Percentiles rank a stretch among this genome's conserved stretches.
Conservation (phyloP, 192 early-diverging fungal genomes). For the Linnemannia exigua region DNA sequence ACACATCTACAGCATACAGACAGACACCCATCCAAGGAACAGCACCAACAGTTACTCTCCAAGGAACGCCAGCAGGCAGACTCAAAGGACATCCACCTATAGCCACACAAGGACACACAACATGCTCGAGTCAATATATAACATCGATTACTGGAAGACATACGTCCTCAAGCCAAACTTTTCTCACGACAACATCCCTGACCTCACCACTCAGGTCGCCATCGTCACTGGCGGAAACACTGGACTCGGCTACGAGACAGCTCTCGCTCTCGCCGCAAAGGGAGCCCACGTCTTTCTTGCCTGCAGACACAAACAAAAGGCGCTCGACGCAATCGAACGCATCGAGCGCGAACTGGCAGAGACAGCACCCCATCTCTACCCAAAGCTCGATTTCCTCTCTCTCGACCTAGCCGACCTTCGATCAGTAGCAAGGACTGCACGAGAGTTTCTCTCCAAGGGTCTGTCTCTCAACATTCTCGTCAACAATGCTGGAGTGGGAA, state of each 20-base stretch:
- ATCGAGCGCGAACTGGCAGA: constrained; percentile 49
- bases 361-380: constrained; percentile 45
- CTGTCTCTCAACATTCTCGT: constrained; percentile 63
- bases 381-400: constrained; percentile 50
- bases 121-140: constrained; percentile 41
- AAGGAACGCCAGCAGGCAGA: no score
- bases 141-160: constrained; percentile 50
- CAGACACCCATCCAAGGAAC: no score
- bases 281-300: constrained; percentile 56
- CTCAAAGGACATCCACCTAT: no score
- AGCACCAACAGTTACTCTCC: no score
- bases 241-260: constrained; percentile 57
- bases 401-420: constrained; percentile 50
- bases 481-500: constrained; percentile 44
- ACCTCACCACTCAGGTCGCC: constrained; percentile 57
- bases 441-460: constrained; percentile 48
- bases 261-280: constrained; percentile 41
- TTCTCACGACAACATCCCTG: constrained; percentile 51
- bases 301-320: constrained; percentile 23
- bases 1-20: not conserved
- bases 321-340: constrained; percentile 29
- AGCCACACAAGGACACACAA: not conserved
- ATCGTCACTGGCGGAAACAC: constrained; percentile 66
- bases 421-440: constrained; percentile 39
- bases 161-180: constrained; percentile 18